These are phyloP conservation scores for Thalia dealbata DNA, from an alignment of 176 grass and related monocot genomes.

Conservation along the genomic window DNA sequence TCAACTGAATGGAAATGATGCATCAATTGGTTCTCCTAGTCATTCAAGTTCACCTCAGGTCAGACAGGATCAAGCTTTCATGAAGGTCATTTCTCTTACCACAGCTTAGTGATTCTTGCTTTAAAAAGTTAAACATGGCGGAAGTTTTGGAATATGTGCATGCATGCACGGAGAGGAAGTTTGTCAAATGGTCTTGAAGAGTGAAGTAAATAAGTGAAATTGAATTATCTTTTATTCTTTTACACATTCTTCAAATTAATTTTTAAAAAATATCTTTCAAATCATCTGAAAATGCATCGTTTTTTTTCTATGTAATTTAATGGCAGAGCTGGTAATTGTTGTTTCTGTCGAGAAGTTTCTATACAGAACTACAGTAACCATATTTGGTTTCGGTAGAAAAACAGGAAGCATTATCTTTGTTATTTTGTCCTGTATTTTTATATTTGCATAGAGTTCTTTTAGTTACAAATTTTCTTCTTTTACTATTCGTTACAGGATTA, in stretches of 20 bases:
- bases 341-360: neutral
- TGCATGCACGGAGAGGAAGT: neutral
- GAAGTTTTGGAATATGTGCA: neutral
- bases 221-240: neutral
- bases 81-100: slow-evolving; percentile 36
- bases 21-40: slow-evolving; percentile 68
- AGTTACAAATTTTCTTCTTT: too few species aligned
- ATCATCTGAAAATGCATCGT: neutral
- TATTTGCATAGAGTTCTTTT: too few species aligned
- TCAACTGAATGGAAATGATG: slow-evolving; percentile 37
- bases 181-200: neutral
- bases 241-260: neutral
- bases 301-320: neutral
- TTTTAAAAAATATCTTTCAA: neutral
- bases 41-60: slow-evolving; percentile 65
- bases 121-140: neutral
- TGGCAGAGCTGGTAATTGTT: neutral
- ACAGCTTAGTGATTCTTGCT: neutral
- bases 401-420: neutral
- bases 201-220: neutral
- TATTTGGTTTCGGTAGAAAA: neutral
- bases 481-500: too few species aligned
- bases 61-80: slow-evolving; percentile 40
- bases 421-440: neutral
- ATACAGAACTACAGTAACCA: neutral